These are phyloP conservation scores for Cymodocea nodosa DNA, from an alignment of 116 monocot species.

Conservation along the genomic window DNA sequence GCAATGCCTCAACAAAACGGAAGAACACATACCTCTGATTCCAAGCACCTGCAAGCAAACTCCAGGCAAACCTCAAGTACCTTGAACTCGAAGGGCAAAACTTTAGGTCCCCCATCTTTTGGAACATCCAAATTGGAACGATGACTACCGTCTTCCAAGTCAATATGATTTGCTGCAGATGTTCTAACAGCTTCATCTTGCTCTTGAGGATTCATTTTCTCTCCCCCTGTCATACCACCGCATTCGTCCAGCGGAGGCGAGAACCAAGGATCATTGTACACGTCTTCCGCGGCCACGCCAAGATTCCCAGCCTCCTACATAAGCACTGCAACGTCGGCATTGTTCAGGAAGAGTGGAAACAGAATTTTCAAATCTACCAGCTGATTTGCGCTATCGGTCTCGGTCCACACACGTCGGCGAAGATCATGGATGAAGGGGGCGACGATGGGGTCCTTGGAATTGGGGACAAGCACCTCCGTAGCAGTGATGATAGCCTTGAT, in stretches of 20 bases:
- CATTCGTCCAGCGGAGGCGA: neutral
- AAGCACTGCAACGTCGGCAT: too few relatives aligned
- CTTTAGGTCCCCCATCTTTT: conserved; percentile 31
- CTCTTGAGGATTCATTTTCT: neutral
- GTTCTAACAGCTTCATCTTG: neutral
- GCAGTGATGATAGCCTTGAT: conserved; percentile 25
- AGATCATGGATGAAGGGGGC: conserved; percentile 14
- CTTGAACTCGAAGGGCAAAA: conserved; percentile 75
- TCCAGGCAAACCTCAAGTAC: conserved; percentile 79
- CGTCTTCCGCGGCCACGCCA: neutral
- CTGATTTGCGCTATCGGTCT: too few relatives aligned
- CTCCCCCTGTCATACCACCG: neutral
- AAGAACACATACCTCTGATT: conserved; percentile 51
- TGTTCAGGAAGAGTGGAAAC: too few relatives aligned
- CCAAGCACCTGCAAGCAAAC: conserved; percentile 63
- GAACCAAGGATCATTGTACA: too few relatives aligned
- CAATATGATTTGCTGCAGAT: neutral
- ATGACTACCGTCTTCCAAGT: neutral
- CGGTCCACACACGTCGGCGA: neutral
- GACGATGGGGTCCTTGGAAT: conserved; percentile 9
- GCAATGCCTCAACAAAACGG: neutral
- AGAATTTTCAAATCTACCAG: too few relatives aligned
- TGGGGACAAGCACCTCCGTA: conserved; percentile 18
- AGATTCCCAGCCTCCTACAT: neutral
- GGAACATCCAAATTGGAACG: conserved; percentile 12